Evolutionary conservation across 2,329 filamentous ascomycete species (phyloP).

Genomic region (Cladosporium sp.): DNA sequence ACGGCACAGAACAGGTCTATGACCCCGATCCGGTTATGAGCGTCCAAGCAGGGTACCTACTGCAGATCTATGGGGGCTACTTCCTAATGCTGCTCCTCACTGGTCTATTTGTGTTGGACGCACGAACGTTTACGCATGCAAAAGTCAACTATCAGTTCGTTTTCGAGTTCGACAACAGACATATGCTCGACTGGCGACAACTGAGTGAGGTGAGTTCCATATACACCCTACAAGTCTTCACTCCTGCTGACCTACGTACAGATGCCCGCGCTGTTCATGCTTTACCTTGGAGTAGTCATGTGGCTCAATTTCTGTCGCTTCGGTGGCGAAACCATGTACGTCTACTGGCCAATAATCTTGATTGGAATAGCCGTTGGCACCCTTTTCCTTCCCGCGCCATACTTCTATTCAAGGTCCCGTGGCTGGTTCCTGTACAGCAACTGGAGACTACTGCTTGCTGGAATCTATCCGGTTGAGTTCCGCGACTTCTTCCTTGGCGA

Average conservation of each 20-base stretch:
- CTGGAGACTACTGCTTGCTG: constrained; percentile 81
- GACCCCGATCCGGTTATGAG: constrained; percentile 17
- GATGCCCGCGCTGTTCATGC: constrained; percentile 79
- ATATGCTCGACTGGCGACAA: constrained; percentile 80
- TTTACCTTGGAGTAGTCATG: constrained; percentile 71
- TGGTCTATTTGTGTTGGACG: constrained; percentile 79
- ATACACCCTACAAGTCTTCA: background rate
- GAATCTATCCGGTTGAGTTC: constrained; percentile 90
- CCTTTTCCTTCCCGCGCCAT: constrained; percentile 71
- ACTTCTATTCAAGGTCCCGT: constrained; percentile 72
- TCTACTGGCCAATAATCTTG: constrained; percentile 82
- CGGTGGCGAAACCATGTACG: constrained; percentile 63
- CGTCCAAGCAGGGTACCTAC: constrained; percentile 24
- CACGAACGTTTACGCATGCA: constrained; percentile 72
- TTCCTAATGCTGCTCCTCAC: constrained; percentile 79
- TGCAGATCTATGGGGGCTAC: constrained; percentile 83
- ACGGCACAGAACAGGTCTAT: constrained; percentile 31
- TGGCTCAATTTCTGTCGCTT: constrained; percentile 83
- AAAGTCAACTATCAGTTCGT: constrained; percentile 89
- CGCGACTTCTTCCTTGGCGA: constrained; percentile 96
- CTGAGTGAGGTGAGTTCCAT: constrained; percentile 60
- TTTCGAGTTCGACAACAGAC: constrained; percentile 88
- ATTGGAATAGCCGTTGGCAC: constrained; percentile 64
- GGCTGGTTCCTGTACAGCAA: constrained; percentile 88
- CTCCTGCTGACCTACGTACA: constrained; percentile 24